A percentile compares a stretch with the other conserved stretches of the same genome.
Conservation (phyloP, 2,329 filamentous ascomycete genomes). For the Neonectria neomacrospora region DNA sequence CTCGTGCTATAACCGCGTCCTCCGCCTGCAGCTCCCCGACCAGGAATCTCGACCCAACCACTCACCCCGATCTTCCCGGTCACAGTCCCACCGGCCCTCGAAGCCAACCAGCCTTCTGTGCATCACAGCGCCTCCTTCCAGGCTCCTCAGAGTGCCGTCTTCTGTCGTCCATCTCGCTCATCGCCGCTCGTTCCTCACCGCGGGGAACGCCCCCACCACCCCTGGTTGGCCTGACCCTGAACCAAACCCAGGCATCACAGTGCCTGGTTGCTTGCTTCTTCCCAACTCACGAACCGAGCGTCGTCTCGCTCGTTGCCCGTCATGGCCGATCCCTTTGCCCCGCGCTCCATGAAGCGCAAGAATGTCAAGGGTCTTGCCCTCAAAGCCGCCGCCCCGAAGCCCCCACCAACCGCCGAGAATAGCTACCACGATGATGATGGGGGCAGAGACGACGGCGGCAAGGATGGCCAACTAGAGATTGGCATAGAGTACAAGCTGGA, state of each 20-base stretch:
- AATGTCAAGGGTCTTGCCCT: conserved; percentile 97
- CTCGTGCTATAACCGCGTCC: conserved; percentile 18
- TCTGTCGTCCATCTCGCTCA: conserved; percentile 13
- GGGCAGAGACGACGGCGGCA: conserved; percentile 68
- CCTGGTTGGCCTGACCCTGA: conserved; percentile 34
- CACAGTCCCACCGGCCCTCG: conserved; percentile 13
- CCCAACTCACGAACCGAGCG: conserved; percentile 17
- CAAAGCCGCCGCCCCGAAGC: conserved; percentile 80
- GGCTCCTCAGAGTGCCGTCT: conserved; percentile 16
- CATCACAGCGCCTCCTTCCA: conserved; percentile 16
- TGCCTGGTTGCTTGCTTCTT: conserved; percentile 14
- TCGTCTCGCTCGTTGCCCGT: conserved; percentile 35
- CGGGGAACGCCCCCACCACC: conserved; percentile 34
- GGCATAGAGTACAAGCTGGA: conserved; percentile 97
- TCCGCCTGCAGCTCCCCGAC: conserved; percentile 19
- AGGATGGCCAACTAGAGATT: conserved; percentile 81
- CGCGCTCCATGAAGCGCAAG: conserved; percentile 96
- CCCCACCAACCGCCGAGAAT: conserved; percentile 76
- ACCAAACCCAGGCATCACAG: conserved; percentile 24
- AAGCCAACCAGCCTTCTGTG: conserved; percentile 22
- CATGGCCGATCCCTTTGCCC: conserved; percentile 73
- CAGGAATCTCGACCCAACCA: conserved; percentile 24
- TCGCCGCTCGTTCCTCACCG: conserved; percentile 25
- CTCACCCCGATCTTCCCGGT: conserved; percentile 25
- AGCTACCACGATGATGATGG: conserved; percentile 70